These are phyloP conservation scores for Paralagenidium karlingii DNA, from an alignment of 352 stramenopile species.

Conservation along the genomic window DNA sequence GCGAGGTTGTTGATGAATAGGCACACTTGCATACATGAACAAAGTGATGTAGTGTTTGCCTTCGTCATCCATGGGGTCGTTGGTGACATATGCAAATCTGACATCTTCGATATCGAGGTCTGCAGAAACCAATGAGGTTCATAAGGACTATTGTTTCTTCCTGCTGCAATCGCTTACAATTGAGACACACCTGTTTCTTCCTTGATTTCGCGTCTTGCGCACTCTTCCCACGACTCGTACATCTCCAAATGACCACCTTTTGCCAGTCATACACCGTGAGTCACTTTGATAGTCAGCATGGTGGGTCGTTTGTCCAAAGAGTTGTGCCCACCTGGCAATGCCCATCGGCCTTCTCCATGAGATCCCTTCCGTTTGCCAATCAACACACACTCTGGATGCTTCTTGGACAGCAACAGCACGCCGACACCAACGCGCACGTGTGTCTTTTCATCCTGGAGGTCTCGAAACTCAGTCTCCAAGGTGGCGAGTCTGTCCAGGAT, in stretches of 20 bases:
- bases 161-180: background rate
- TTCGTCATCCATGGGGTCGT: conserved; percentile 72
- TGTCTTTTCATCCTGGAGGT: conserved; percentile 40
- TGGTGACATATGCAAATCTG: conserved; percentile 61
- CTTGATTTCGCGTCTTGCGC: conserved; percentile 66
- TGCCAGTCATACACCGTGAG: background rate
- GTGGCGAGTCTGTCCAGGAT: conserved; percentile 18
- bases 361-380: conserved; percentile 61
- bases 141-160: background rate
- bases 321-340: conserved; percentile 29
- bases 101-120: conserved; percentile 22
- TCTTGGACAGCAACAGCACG: conserved; percentile 50
- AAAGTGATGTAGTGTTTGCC: conserved; percentile 78
- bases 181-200: conserved; percentile 49
- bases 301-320: too few relatives aligned
- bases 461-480: conserved; percentile 43
- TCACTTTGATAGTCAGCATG: too few relatives aligned
- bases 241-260: conserved; percentile 66
- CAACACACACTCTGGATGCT: conserved; percentile 55
- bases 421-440: conserved; percentile 66
- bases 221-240: conserved; percentile 71
- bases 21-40: conserved; percentile 57
- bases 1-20: conserved; percentile 23
- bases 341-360: conserved; percentile 60
- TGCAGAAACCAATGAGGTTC: conserved; percentile 4